Base-by-base conservation (phyloP, 2,329 filamentous ascomycete species). In the Colletotrichum sp. region DNA sequence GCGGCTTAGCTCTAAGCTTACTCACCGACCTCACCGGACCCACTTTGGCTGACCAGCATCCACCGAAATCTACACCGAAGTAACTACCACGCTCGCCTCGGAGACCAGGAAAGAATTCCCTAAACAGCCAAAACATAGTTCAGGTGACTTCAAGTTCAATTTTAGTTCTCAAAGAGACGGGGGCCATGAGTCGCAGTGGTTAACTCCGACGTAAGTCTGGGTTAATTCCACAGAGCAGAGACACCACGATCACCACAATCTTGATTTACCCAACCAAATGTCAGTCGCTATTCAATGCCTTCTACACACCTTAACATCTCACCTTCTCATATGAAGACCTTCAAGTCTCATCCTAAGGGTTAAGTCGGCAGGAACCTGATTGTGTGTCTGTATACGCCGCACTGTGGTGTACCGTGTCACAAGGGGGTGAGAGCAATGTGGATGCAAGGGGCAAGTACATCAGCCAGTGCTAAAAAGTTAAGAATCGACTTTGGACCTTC, bases 351-450 rank as follows among this genome's bases (percentile, higher is more conserved):
- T 44, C 16, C 36, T 10, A n/a, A 44, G 36, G 8, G 16, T 1
- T 16, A 44, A n/a, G 5, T 1, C 2, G 6, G n/a, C n/a, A 21
- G 10, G n/a, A 8, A 0, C 1, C 12, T 21, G 44, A 21, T 0
- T 2, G 2, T 52, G 12, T 21, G 44, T 8, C 2, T 52, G n/a
- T 21, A 21, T 21, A 13, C 3, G 6, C 44, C 4, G 44, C 44
- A 52, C 10, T 52, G 10, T 49, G 10, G n/a, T 52, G 44, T 52
- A 16, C 7, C 15, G 15, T 36, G 34, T 36, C 44, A 21, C 44
- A 49, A 21, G n/a, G n/a, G 44, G n/a, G 10, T 8, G 12, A 13
- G n/a, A 21, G 10, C 10, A 2, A 8, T 13, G n/a, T 52, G 44
- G 44, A 52, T 21, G 44, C 6, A 52, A 52, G 44, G 44, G 44